A percentile compares a stretch with the other conserved stretches of the same genome.
phyloP scores from a whole-genome alignment of 2,329 filamentous ascomycete genomes.

The Cladophialophora bantiana region DNA sequence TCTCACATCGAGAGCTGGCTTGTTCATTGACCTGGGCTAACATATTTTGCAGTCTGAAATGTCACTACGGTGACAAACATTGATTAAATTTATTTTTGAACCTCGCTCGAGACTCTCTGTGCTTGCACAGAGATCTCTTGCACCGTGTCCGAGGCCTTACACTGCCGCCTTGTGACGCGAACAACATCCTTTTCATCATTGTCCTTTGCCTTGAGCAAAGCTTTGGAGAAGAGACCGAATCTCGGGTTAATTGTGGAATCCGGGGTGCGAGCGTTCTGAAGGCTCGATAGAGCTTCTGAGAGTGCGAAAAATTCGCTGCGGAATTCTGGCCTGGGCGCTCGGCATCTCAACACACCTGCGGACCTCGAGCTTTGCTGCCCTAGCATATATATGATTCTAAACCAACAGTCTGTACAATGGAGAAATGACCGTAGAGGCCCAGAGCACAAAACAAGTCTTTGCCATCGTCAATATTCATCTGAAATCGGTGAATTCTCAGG shows the following conservation, averaged over 20 bases:
- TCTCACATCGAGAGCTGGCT: neutral
- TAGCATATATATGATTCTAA: too few species aligned
- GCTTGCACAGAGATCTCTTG: constrained; percentile 68
- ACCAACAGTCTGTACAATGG: too few species aligned
- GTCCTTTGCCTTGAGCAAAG: constrained; percentile 58
- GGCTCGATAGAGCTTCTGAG: too few species aligned
- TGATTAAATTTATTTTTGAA: constrained; percentile 86
- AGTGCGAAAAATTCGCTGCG: too few species aligned
- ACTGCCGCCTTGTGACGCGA: constrained; percentile 78
- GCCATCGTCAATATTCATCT: too few species aligned
- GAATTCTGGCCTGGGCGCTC: too few species aligned
- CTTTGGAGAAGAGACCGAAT: constrained; percentile 63
- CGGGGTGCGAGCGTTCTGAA: neutral
- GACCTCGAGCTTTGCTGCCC: too few species aligned
- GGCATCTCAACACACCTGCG: too few species aligned
- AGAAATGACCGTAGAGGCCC: too few species aligned
- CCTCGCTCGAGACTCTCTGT: constrained; percentile 64
- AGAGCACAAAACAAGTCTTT: too few species aligned
- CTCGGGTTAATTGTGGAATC: neutral
- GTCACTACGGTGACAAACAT: constrained; percentile 72
- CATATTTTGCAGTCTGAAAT: constrained; percentile 63
- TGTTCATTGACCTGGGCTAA: neutral
- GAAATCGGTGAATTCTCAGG: too few species aligned
- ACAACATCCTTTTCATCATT: constrained; percentile 66
- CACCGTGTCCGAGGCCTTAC: constrained; percentile 79